Evolutionary conservation across 1,284 basidiomycete genomes (phyloP).

Genomic region (Mycena citricolor): DNA sequence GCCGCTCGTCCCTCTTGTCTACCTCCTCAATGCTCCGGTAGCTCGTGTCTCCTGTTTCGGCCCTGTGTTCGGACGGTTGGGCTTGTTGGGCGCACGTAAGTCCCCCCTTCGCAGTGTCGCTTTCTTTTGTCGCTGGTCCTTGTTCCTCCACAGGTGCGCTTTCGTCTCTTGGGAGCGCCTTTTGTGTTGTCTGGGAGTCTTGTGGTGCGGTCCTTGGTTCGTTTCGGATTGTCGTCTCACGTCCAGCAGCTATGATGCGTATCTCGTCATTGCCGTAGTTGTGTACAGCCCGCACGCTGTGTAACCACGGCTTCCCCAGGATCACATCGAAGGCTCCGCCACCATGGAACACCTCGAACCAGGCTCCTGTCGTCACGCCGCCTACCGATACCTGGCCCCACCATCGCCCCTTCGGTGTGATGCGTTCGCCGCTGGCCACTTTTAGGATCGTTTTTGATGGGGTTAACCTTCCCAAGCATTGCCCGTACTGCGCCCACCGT

Average conservation of each 20-base stretch:
- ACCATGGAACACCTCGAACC: constrained; percentile 19
- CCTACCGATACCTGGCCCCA: constrained; percentile 6
- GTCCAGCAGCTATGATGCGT: neutral
- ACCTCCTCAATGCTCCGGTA: no score
- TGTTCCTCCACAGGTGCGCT: no score
- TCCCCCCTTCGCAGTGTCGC: no score
- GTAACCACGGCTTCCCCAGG: constrained; percentile 18
- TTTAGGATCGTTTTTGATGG: constrained; percentile 8
- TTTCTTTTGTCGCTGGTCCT: no score
- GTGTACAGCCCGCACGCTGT: constrained; percentile 10
- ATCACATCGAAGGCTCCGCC: constrained; percentile 7
- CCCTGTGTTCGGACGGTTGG: no score
- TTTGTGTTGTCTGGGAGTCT: neutral
- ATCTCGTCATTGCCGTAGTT: constrained; percentile 14
- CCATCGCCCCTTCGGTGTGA: constrained; percentile 10
- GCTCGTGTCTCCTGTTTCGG: no score
- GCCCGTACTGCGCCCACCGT: constrained; percentile 6
- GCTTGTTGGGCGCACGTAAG: no score
- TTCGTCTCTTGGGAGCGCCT: neutral
- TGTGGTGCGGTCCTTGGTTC: constrained; percentile 1
- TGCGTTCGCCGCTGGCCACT: constrained; percentile 3
- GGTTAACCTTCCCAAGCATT: constrained; percentile 3
- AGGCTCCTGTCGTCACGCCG: neutral
- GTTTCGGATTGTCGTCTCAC: constrained; percentile 1
- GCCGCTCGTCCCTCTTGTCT: no score